These are phyloP conservation scores for Diospyros kaki DNA, from an alignment of 148 eudicot genomes.

Conservation along the genomic window DNA sequence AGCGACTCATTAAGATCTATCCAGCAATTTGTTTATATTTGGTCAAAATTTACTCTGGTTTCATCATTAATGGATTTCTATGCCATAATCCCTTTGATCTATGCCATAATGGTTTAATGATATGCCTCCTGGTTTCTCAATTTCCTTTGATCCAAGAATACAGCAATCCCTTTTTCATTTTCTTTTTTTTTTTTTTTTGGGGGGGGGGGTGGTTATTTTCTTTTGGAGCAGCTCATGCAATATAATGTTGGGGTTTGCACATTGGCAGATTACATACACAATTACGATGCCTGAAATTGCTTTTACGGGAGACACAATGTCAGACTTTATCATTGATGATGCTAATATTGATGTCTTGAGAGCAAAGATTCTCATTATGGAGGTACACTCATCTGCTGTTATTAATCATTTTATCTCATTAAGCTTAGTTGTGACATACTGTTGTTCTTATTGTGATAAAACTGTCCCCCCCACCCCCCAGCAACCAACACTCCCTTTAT, in stretches of 20 bases:
- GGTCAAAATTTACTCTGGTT: neutral
- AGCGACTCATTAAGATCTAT: neutral
- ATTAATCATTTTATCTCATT: neutral
- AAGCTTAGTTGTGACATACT: neutral
- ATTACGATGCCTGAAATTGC: conserved; percentile 79
- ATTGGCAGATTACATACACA: conserved; percentile 66
- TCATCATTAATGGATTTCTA: neutral
- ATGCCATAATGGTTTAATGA: too few relatives aligned
- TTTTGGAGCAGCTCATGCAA: neutral
- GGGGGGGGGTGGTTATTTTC: neutral
- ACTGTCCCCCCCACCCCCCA: too few relatives aligned
- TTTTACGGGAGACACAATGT: conserved; percentile 88
- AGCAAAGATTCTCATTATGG: conserved; percentile 91
- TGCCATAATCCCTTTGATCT: too few relatives aligned
- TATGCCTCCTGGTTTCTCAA: neutral
- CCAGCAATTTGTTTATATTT: neutral
- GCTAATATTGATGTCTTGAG: conserved; percentile 60
- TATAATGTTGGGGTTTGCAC: conserved; percentile 6
- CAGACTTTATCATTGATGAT: conserved; percentile 67
- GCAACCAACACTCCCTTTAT: too few relatives aligned
- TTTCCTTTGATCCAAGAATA: neutral
- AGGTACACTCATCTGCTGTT: conserved; percentile 39
- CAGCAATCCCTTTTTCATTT: neutral
- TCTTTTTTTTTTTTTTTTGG: neutral
- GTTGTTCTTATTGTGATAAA: neutral